Conservation (phyloP, 169 alveolate genomes). For the Plasmodium berghei region DNA sequence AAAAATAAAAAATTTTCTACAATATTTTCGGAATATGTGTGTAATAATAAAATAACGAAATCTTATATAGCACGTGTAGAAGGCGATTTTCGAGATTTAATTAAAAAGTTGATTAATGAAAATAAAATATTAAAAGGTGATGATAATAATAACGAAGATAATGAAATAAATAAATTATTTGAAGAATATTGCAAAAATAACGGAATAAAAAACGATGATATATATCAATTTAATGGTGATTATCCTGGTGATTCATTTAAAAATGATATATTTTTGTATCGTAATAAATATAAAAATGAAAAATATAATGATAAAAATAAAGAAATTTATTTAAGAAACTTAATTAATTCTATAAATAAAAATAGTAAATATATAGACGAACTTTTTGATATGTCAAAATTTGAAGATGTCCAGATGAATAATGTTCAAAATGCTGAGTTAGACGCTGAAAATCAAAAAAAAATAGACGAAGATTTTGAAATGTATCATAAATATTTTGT, state of each 20-base stretch:
- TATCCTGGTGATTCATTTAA: constrained; percentile 8
- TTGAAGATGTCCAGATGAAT: neutral
- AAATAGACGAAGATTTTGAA: constrained; percentile 4
- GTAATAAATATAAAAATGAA: constrained; percentile 8
- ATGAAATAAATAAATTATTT: constrained; percentile 13
- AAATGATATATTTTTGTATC: constrained; percentile 50
- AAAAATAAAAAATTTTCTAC: constrained; percentile 81
- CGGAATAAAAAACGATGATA: neutral
- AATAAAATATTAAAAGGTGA: constrained; percentile 8
- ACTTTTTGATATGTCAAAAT: constrained; percentile 33
- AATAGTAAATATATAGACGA: constrained; percentile 24
- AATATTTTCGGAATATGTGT: constrained; percentile 74
- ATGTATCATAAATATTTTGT: constrained; percentile 44
- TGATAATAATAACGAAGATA: neutral
- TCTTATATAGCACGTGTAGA: constrained; percentile 83
- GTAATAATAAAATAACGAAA: constrained; percentile 77
- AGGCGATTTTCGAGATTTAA: constrained; percentile 80
- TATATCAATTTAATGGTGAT: constrained; percentile 3
- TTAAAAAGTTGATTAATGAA: constrained; percentile 18
- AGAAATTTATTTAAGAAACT: neutral
- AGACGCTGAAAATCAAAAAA: neutral
- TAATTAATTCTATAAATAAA: constrained; percentile 2
- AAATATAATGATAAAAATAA: neutral
- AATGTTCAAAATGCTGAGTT: neutral
- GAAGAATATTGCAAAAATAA: neutral